Base-by-base conservation (phyloP, 768 basidiomycete genomes). In the Lactarius trivialis region DNA sequence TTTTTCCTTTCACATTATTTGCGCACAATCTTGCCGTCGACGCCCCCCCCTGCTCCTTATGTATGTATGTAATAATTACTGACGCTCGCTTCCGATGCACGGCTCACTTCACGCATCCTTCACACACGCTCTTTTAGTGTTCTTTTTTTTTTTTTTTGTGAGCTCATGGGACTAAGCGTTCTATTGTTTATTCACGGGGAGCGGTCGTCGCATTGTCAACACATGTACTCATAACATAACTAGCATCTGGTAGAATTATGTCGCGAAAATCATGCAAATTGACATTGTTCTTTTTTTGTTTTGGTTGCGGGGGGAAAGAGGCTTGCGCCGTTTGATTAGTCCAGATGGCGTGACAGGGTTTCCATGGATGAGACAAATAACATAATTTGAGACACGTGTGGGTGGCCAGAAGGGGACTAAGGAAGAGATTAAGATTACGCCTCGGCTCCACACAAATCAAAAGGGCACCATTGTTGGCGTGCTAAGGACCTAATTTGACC, bases 51-150 rank as follows among this genome's bases (percentile, higher is more conserved):
- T 17, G 21, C 19, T 30, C 17, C 28, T 15, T 63, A 63, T 63
- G 63, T 64, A 64, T 64, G 48, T 60, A 64, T 64, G 57, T 59
- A 59, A 51, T 64, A 64, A 64, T 63, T 53, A 26, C 63, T 60
- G 63, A 64, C 48, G 32, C 54, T 64, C 56, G 4, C 51, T 33
- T 48, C 56, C 60, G 39, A 45, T 26, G 34, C 61, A 62, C 37
- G 55, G 55, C 55, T 53, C 55, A n/a, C 56, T n/a, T 15, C 60
- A 61, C 41, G 19, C 48, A 43, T n/a, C 24, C 33, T 33, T 36
- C n/a, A 6, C 33, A 1, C n/a, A n/a, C 32, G 19, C n/a, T 32
- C 33, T 2, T 54, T 54, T 14, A 19, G n/a, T n/a, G 15, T 5
- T 53, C 30, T 12, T 11, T 14, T 8, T 36, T 21, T 26, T 36